Base-by-base conservation (phyloP, 371 early-diverging fungal species). In the Mucor indicus region DNA sequence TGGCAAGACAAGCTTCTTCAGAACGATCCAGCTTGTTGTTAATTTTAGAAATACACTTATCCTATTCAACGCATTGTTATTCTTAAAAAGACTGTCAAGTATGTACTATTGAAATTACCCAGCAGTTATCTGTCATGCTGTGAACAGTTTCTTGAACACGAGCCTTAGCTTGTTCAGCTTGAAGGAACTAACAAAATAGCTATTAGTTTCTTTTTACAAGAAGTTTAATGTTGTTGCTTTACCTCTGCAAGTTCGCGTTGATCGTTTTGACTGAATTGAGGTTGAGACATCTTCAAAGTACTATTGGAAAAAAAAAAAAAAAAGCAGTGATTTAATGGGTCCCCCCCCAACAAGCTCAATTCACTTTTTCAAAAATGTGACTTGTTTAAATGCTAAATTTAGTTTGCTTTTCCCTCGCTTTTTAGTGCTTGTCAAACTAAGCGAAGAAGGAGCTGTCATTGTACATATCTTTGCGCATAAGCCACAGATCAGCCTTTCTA, bases 91-190 rank as follows among this genome's bases (percentile, higher is more conserved):
- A n/a, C 30, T 39, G 21, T 38, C n/a, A 29, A 35, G 22, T 19
- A 29, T 57, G n/a, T n/a, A n/a, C n/a, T n/a, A n/a, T n/a, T n/a
- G n/a, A n/a, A n/a, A n/a, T n/a, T 58, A 63, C 63, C 81, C 89
- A 90, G 73, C 89, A 89, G 32, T 78, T 73, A 56, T 82, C 85
- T 36, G 85, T 86, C 55, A 90, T 75, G 20, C 73, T 75, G 58
- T 87, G 87, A 35, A 87, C 76, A 20, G 78, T 76, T 65, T 72
- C 71, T 65, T 63, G 89, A 46, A 89, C 69, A 50, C 83, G 77
- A n/a, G 83, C 83, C 66, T 83, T 89, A 53, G 85, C 83, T 53
- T 87, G 72, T 59, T 90, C 89, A 37, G 67, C 68, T 67, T 83
- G 83, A 48, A 87, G 71, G 67, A 87, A 87, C 62, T 61, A 55